Base-by-base conservation (phyloP, 352 stramenopile genomes). In the Phytophthora tubulina region DNA sequence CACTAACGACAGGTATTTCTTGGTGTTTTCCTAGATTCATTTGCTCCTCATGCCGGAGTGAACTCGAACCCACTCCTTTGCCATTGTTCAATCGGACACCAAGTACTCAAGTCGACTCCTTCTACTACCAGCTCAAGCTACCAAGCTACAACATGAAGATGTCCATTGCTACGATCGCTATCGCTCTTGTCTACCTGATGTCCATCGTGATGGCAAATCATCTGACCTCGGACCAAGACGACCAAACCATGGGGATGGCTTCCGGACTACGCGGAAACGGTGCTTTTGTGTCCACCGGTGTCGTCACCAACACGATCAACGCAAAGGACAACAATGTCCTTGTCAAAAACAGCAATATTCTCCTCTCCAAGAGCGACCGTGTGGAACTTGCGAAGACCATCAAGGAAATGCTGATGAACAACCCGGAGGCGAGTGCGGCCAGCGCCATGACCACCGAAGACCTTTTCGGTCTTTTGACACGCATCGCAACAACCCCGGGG, bases 31-130 rank as follows among this genome's bases (percentile, higher is more conserved):
- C 8, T 46, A 9, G 46, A 50, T 27, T 21, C 21, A 21, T 21
- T 21, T 21, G 21, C 17, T 21, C 17, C 17, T 21, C 17, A 21
- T 21, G 17, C 17, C 17, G 17, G 17, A 21, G 17, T 21, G 17
- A 21, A 21, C 17, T 21, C 17, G 17, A 21, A 21, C 17, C 17
- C 17, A 21, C 10, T 50, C 17, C 21, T 17, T n/a, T 54, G 48
- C 41, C 59, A 78, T 67, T 78, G 71, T 78, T 65, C 55, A 32
- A 41, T 65, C 63, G 58, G 55, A 66, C 52, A 45, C 31, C 55
- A 54, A 61, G 36, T 21, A 49, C 65, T 64, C 36, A 74, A 77
- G 45, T 54, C 46, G 32, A 13, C 35, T 27, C 6, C 11, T 30
- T 27, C 17, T 48, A 48, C 15, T 8, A n/a, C 61, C 39, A 35